Base-by-base conservation (phyloP, 345 rosid species). In the Linum lewisii region DNA sequence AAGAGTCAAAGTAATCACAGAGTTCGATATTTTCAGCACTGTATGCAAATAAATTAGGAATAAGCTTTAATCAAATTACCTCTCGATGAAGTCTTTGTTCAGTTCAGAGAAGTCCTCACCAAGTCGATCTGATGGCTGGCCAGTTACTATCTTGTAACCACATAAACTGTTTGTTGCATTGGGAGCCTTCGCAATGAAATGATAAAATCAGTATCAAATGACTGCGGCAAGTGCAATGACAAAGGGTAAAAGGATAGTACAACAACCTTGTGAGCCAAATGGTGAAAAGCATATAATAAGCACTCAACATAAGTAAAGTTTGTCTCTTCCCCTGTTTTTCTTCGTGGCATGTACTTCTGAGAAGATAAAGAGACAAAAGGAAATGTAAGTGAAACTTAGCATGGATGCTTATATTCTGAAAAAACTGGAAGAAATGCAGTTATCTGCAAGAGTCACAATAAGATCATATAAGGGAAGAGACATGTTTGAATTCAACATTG, bases 301-400 rank as follows among this genome's bases (percentile, higher is more conserved):
- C 99, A 94, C 69, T 94, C 97, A 3, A 94, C 97, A 25, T 87
- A 87, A 63, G 93, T 87, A 65, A 90, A 90, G 74, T 94, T 90
- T 84, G 82, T 87, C 73, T 94, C 99, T 72, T 90, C 99, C 66
- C 84, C 97, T 54, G 86, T 84, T 84, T 83, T 94, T 72, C 79
- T 87, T 38, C 79, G 74, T 59, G 99, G 97, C 97, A 90, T 94
- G 81, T 87, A 85, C 66, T 79, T 81, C 99, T 94, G 82, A 51
- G 47, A 18, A n/a, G 63, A 53, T 2, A 60, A 5, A 75, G 71
- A 24, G 64, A 63, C 63, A 49, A 69, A 57, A 16, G 21, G 24
- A 3, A 18, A 25, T 22, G 10, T n/a, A 21, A 38, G 16, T 13
- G 9, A 38, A 15, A 38, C 9, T 1, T 1, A 15, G 15, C 6